Base-by-base conservation (phyloP, 2,329 filamentous ascomycete species). In the Geosmithia putterillii region DNA sequence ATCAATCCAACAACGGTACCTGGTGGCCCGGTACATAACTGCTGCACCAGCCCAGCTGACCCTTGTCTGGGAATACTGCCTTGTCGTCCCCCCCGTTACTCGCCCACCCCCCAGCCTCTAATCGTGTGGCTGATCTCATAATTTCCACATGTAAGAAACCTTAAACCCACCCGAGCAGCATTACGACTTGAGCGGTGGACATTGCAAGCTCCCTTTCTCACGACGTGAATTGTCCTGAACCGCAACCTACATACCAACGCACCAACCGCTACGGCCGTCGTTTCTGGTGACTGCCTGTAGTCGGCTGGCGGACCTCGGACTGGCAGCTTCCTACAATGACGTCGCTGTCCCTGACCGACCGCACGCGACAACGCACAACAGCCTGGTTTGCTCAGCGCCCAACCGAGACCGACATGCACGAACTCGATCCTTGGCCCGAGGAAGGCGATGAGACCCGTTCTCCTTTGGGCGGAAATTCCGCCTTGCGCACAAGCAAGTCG, bases 341-440 rank as follows among this genome's bases (percentile, higher is more conserved):
- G 41, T 59, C 57, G 23, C 51, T 50, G 2, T 53, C 53, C 37
- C 46, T 58, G 20, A 45, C 57, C 44, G 53, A 54, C 32, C 54
- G 52, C n/a, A 59, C 34, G 48, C 12, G 22, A 40, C 38, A 37
- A 18, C 35, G 18, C 20, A 19, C 42, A 21, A 34, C 28, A 32
- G 28, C 28, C 28, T 32, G 28, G 28, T 32, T 32, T 32, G 10
- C 23, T 23, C 37, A 9, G 18, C 38, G n/a, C 6, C 18, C 37
- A 38, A 38, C 17, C 42, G 35, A 64, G 41, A 64, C 65, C 47
- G 53, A 60, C 38, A 55, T 67, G n/a, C 55, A 63, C 25, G 54
- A 62, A 35, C 59, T 67, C 8, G 56, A 62, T n/a, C 63, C 64
- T 10, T 54, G 54, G 34, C 59, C 58, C 6, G 55, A 61, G 34